A percentile compares a stretch with the other conserved stretches of the same genome.
Conservation (phyloP, 192 early-diverging fungal species). For the Coemansia sp. region DNA sequence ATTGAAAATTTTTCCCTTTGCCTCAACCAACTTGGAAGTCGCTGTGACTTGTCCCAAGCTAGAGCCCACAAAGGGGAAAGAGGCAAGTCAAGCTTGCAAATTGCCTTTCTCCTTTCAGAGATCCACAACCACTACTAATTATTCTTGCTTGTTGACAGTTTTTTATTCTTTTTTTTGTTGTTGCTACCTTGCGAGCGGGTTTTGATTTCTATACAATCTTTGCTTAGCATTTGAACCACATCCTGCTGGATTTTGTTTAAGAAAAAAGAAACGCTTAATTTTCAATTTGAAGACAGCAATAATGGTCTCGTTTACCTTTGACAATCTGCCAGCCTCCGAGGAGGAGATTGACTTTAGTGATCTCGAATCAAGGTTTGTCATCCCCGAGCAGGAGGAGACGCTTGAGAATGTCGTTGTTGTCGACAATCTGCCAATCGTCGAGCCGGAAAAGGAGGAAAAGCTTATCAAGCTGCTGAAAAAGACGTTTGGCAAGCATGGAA, state of each 20-base stretch:
- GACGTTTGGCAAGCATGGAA: conserved; percentile 74
- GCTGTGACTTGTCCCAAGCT: background rate
- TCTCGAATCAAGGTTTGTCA: conserved; percentile 69
- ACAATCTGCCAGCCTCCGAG: conserved; percentile 67
- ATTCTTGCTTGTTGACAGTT: background rate
- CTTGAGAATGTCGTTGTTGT: conserved; percentile 86
- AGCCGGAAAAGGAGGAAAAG: conserved; percentile 82
- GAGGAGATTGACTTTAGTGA: conserved; percentile 91
- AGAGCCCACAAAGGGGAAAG: background rate
- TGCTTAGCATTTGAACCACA: too few relatives aligned
- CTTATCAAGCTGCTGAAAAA: conserved; percentile 72
- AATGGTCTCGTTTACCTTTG: conserved; percentile 58
- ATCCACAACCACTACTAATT: background rate
- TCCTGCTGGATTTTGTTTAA: too few relatives aligned
- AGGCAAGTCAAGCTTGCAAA: background rate
- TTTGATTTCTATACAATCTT: too few relatives aligned
- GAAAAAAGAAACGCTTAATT: background rate
- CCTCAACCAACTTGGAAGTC: background rate
- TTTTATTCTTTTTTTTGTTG: too few relatives aligned
- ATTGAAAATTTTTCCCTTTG: background rate
- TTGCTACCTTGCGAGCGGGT: too few relatives aligned
- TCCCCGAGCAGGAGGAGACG: conserved; percentile 75
- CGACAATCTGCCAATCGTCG: conserved; percentile 88
- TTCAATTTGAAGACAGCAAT: background rate
- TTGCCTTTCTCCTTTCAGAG: background rate